These are phyloP conservation scores for Fusarium coicis DNA, from an alignment of 2,329 filamentous ascomycete species.

Conservation along the genomic window DNA sequence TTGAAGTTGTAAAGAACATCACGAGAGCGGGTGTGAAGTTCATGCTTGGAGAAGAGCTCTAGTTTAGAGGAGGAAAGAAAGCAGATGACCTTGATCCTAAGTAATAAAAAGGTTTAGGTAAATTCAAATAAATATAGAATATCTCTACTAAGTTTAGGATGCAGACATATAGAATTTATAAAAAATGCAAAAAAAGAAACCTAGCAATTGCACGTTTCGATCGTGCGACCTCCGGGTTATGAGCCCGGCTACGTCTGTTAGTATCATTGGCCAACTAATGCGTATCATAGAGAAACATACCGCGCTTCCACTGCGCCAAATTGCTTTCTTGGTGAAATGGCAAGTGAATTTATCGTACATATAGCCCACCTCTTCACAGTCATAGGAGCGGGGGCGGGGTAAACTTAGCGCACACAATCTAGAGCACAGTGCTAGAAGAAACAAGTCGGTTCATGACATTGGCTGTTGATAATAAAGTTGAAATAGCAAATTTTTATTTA, in stretches of 20 bases:
- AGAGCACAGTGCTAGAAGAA: not conserved
- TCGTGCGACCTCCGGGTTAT: not conserved
- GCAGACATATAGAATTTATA: not conserved
- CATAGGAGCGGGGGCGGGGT: not conserved
- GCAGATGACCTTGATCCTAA: too few species aligned
- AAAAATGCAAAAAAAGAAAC: not conserved
- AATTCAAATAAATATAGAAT: too few species aligned
- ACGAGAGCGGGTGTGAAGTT: constrained; percentile 17
- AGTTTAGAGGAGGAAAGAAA: not conserved
- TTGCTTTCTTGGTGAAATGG: not conserved
- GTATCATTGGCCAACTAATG: not conserved
- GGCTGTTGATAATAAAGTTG: not conserved
- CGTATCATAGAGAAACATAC: not conserved
- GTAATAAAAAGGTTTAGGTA: too few species aligned
- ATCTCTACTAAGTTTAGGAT: too few species aligned
- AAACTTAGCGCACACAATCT: not conserved
- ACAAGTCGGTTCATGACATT: too few species aligned
- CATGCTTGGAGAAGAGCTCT: constrained; percentile 20
- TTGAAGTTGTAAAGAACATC: constrained; percentile 11
- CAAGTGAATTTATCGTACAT: not conserved
- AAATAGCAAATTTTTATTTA: not conserved
- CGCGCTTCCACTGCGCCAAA: not conserved
- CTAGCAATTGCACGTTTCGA: not conserved
- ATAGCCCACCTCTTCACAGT: not conserved
- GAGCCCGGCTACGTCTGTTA: not conserved